A percentile compares a stretch with the other conserved stretches of the same genome.
phyloP scores from a whole-genome alignment of 495 filamentous ascomycete species.

The Penicillium cinerascens region DNA sequence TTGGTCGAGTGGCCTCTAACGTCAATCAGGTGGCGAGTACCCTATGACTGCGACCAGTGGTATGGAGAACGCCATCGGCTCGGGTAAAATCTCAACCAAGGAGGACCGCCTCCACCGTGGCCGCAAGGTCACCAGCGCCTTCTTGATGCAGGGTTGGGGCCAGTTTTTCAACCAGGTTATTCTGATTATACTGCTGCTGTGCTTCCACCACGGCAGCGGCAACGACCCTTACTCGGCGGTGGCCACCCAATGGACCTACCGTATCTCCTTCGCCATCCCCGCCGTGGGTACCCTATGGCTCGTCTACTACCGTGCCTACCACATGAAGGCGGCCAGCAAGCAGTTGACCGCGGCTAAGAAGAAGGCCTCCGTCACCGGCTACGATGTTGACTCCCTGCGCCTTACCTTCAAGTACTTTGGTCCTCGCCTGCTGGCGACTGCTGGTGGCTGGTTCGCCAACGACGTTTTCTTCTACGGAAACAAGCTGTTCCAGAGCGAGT shows the following conservation, averaged over 20 bases:
- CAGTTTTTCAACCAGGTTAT: constrained; percentile 87
- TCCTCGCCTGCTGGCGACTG: constrained; percentile 77
- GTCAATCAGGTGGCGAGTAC: constrained; percentile 64
- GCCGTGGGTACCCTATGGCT: constrained; percentile 89
- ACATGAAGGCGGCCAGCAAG: constrained; percentile 75
- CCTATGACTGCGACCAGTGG: constrained; percentile 93
- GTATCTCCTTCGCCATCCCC: constrained; percentile 78
- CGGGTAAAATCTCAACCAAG: constrained; percentile 79
- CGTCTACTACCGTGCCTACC: constrained; percentile 83
- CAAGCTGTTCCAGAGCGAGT: constrained; percentile 90
- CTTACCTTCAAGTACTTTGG: constrained; percentile 76
- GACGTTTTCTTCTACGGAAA: constrained; percentile 98
- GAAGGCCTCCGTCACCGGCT: constrained; percentile 80
- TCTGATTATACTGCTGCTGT: constrained; percentile 74
- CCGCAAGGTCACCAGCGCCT: constrained; percentile 85
- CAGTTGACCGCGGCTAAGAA: constrained; percentile 74
- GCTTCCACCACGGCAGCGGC: constrained; percentile 72
- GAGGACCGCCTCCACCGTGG: constrained; percentile 91
- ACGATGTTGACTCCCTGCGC: constrained; percentile 75
- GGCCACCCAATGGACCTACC: constrained; percentile 78
- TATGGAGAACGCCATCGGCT: constrained; percentile 85
- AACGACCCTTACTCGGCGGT: constrained; percentile 68
- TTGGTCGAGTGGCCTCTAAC: constrained; percentile 4
- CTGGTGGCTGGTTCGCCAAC: constrained; percentile 83
- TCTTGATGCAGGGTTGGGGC: constrained; percentile 97